Evolutionary conservation across 108 stramenopile species (phyloP).

Genomic region (Epithemia pelagica): DNA sequence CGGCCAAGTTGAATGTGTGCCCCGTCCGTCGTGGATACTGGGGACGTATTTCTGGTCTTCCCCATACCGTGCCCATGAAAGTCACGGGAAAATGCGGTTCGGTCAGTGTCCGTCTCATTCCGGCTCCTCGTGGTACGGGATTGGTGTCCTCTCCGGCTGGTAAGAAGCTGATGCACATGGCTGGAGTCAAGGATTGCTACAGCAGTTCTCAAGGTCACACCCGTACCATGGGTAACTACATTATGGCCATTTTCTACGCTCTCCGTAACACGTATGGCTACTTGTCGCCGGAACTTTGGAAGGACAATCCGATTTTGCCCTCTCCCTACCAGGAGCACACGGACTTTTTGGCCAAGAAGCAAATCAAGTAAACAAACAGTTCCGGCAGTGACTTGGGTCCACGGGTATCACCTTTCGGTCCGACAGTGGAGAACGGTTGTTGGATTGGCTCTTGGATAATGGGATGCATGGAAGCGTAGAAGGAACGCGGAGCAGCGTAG

Average conservation of each 20-base stretch:
- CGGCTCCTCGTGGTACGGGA: conserved; percentile 99
- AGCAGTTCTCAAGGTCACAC: conserved; percentile 92
- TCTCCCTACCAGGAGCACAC: conserved; percentile 99
- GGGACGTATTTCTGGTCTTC: conserved; percentile 91
- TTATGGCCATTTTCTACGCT: conserved; percentile 99
- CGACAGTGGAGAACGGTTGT: background rate
- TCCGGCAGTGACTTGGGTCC: background rate
- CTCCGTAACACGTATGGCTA: conserved; percentile 97
- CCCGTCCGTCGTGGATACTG: conserved; percentile 99
- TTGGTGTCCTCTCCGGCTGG: conserved; percentile 97
- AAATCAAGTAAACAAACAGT: conserved; percentile 6
- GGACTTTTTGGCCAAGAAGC: conserved; percentile 97
- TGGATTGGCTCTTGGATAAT: background rate
- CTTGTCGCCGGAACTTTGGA: conserved; percentile 99
- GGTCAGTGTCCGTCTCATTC: conserved; percentile 98
- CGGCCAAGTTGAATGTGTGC: conserved; percentile 97
- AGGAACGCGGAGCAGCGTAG: conserved; percentile 47
- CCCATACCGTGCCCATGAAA: conserved; percentile 99
- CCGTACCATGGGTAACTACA: conserved; percentile 99
- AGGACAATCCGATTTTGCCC: conserved; percentile 74
- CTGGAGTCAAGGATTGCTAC: conserved; percentile 96
- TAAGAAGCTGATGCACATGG: conserved; percentile 99
- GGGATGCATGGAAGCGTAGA: conserved; percentile 11
- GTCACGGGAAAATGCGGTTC: conserved; percentile 99
- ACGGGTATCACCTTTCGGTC: conserved; percentile 1